phyloP scores from a whole-genome alignment of 306 rosid species.

The Ormosia semicastrata region DNA sequence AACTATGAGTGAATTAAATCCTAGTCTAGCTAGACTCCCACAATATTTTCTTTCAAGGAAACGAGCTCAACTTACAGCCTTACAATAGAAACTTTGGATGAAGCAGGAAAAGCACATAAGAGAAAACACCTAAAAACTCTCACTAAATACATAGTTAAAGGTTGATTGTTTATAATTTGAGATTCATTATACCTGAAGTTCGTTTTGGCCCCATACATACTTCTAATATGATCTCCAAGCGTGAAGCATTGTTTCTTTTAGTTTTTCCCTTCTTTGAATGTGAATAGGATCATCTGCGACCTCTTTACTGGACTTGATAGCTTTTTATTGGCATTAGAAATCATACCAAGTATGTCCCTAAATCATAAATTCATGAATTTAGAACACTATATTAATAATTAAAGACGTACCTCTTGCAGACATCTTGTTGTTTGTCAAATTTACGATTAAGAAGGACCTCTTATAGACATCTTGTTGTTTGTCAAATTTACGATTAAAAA shows the following conservation, averaged over 20 bases:
- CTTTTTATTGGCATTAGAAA: no score
- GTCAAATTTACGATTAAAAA: no score
- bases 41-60: not conserved
- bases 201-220: conserved; percentile 79
- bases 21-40: not conserved
- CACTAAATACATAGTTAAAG: not conserved
- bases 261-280: conserved; percentile 56
- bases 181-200: conserved; percentile 57
- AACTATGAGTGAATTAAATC: not conserved
- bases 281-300: conserved; percentile 51
- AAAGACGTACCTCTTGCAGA: no score
- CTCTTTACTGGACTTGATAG: conserved; percentile 20
- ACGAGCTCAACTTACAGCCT: not conserved
- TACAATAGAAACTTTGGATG: not conserved
- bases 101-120: not conserved
- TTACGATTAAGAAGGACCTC: no score
- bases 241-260: conserved; percentile 71
- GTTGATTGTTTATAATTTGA: not conserved
- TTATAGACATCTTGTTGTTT: no score
- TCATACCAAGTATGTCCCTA: no score
- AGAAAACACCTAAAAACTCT: not conserved
- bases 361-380: no score
- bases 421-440: no score
- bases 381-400: no score
- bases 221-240: conserved; percentile 77